Evolutionary conservation across 1,284 basidiomycete genomes (phyloP).

Genomic region (Vanrija sp.): DNA sequence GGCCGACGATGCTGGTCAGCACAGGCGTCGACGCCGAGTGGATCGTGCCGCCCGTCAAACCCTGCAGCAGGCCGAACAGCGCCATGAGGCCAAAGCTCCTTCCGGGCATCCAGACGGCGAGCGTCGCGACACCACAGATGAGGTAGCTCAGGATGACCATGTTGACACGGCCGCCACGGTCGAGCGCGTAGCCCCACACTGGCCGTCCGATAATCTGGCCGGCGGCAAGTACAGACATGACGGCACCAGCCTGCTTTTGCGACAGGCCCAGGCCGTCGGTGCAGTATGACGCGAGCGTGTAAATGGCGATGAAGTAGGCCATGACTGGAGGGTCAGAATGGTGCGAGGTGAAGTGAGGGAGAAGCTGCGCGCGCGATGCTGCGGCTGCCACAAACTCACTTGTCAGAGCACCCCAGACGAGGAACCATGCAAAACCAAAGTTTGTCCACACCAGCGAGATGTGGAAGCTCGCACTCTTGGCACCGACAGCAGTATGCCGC

Average conservation of each 20-base stretch:
- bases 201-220: slow-evolving; percentile 52
- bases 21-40: slow-evolving; percentile 47
- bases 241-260: slow-evolving; percentile 48
- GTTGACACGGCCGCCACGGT: slow-evolving; percentile 48
- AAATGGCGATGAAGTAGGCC: slow-evolving; percentile 51
- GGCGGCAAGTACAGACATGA: slow-evolving; percentile 50
- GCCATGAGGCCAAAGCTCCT: slow-evolving; percentile 46
- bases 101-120: slow-evolving; percentile 50
- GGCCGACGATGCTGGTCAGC: slow-evolving; percentile 45
- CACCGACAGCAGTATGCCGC: slow-evolving; percentile 29
- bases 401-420: slow-evolving; percentile 15
- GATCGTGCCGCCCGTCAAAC: slow-evolving; percentile 48
- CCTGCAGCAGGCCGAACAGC: slow-evolving; percentile 48
- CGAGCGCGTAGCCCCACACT: slow-evolving; percentile 45
- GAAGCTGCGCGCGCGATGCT: too few species aligned
- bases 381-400: slow-evolving; percentile 3
- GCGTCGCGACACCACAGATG: slow-evolving; percentile 45
- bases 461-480: slow-evolving; percentile 5
- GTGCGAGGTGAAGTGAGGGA: neutral
- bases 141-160: slow-evolving; percentile 47
- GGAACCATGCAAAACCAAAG: neutral
- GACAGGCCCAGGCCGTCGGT: slow-evolving; percentile 46
- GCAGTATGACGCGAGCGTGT: slow-evolving; percentile 51
- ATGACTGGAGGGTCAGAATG: slow-evolving; percentile 31
- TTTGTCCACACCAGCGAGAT: neutral